Evolutionary conservation across 2,329 filamentous ascomycete species (phyloP), one percentile per base, ranked within the genome.

Genomic region (Aspergillus aculeatus): DNA sequence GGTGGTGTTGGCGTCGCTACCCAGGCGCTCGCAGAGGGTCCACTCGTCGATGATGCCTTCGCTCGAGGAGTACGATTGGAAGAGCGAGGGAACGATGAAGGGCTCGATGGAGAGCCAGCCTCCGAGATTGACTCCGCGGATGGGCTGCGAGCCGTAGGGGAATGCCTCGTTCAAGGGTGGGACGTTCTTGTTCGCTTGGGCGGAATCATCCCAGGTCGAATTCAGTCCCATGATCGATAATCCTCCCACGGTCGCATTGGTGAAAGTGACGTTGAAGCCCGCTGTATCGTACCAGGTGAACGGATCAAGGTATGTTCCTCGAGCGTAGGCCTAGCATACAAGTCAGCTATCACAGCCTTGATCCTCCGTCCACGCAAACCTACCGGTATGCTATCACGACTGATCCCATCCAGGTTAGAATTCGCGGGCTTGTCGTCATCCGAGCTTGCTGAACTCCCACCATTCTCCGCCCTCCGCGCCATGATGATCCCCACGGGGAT

Each of bases 201-300:
- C 81, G 24, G 88, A 90, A 76, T 99, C 93, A 73, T 98, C 89
- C 91, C 92, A 99, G 0, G 86, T 83, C 0, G 86, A 87, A 71
- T 90, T 89, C 24, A 99, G 83, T 0, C 95, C 95, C 87, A 98
- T 98, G 61, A 98, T 76, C 0, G 92, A 89, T n/a, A 99, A 82
- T 2, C 89, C 90, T 21, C 95, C 95, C 0, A 98, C 89, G 14
- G 87, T 92, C 53, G 86, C 84, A 61, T 89, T 86, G 0, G 95
- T 99, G 73, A 96, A 99, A 0, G 95, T 98, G 62, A 94, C 84
- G 72, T 99, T 99, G 80, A 98, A 96, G 69, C 93, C 92, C 0
- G 82, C 84, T 0, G 93, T 97, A 67, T 96, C 89, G 66, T 90
- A 89, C 95, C 95, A 99, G 2, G 89, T 87, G 74, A 92, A 96